Evolutionary conservation across 139 green algal genomes (phyloP), one percentile per base, ranked within the genome.

Genomic region (Chlamydomonas applanata): DNA sequence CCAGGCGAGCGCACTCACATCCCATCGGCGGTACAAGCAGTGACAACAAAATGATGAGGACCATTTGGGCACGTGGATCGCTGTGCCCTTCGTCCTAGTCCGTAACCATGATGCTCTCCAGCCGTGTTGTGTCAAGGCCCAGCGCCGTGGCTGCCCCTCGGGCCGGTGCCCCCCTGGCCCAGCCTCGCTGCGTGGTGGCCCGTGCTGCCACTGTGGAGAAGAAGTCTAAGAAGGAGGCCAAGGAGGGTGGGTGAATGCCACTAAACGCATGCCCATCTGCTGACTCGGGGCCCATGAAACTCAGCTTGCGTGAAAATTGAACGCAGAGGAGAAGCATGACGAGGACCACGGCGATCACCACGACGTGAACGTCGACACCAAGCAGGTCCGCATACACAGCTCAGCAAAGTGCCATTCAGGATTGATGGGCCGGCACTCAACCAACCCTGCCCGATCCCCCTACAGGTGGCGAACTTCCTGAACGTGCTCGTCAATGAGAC

Each of bases 401-500:
- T 66, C 7, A 53, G 36, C 36, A 24, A 2, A 34, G 5, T 1
- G 1, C 11, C 27, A 71, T 24, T 17, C 30, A 45, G 20, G 34
- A 9, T 71, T n/a, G 13, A 19, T 22, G 40, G 17, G 11, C 9
- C 4, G 9, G 59, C 5, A 36, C 34, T 44, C 49, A 30, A 30
- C 24, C 3, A 46, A 52, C 24, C 35, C n/a, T n/a, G n/a, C n/a
- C 27, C 40, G 40, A 49, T 69, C 13, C 9, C 32, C 2, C 1
- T 75, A 71, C 85, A 97, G 89, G 90, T 97, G 16, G 76, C 92
- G 56, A 61, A 76, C 1, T 74, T 97, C 29, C 73, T 97, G 62
- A 80, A 79, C 27, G 86, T 89, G 3, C 69, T 97, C 1, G 93
- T 91, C 61, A 80, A 90, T 25, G 88, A 96, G 53, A 97, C 92